A percentile compares a stretch with the other conserved stretches of the same genome.
Conservation (phyloP, 345 rosid species). For the Eutrema heterophyllum region DNA sequence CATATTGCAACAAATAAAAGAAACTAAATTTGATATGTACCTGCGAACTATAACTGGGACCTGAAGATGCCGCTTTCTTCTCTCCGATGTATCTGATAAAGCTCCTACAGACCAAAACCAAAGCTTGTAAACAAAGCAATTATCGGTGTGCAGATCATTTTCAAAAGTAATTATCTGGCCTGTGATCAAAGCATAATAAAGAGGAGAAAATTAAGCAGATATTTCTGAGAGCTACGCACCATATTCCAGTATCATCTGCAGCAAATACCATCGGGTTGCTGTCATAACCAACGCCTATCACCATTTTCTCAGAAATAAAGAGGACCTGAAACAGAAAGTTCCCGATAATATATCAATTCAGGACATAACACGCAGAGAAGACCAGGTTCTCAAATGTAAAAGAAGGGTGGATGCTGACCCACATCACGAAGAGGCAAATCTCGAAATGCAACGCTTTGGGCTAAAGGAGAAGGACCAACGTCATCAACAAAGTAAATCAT, state of each 20-base stretch:
- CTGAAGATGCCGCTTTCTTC: constrained; percentile 59
- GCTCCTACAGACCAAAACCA: constrained; percentile 47
- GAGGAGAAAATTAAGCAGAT: background rate
- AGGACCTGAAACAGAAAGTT: constrained; percentile 50
- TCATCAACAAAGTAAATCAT: constrained; percentile 97
- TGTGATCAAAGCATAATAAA: background rate
- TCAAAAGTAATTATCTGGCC: background rate
- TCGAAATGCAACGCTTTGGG: constrained; percentile 79
- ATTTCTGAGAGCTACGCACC: constrained; percentile 43
- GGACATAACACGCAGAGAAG: constrained; percentile 21
- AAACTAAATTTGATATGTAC: constrained; percentile 27
- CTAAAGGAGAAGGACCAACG: constrained; percentile 94
- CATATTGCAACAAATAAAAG: background rate
- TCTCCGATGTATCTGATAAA: constrained; percentile 82
- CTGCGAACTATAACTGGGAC: constrained; percentile 84
- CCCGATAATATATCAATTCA: constrained; percentile 17
- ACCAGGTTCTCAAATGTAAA: constrained; percentile 25
- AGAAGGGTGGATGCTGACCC: constrained; percentile 96
- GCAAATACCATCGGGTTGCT: constrained; percentile 95
- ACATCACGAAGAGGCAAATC: constrained; percentile 99
- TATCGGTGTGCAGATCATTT: background rate
- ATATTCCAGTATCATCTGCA: constrained; percentile 93
- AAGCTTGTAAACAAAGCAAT: background rate
- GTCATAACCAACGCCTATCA: constrained; percentile 91
- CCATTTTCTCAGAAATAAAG: constrained; percentile 89